Percentiles rank a stretch among this genome's conserved stretches.
phyloP scores from a whole-genome alignment of 1,139 yeast species.

The Taphrina sp. region DNA sequence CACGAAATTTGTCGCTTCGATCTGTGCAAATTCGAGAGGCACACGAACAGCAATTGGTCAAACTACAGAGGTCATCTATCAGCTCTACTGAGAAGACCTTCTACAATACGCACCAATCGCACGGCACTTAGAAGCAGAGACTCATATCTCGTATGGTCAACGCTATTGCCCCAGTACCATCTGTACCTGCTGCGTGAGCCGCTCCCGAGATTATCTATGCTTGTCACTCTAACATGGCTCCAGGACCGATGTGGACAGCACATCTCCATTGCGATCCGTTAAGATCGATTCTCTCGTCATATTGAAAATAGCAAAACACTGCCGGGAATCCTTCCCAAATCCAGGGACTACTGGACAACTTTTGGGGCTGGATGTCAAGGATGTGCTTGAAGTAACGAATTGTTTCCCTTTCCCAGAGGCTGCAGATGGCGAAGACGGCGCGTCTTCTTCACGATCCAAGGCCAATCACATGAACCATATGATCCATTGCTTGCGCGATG shows the following conservation, averaged over 20 bases:
- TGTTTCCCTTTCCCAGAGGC: conserved; percentile 61
- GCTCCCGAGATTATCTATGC: too few species aligned
- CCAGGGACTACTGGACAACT: conserved; percentile 67
- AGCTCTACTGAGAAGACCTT: too few species aligned
- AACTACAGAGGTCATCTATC: too few species aligned
- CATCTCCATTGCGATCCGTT: conserved; percentile 33
- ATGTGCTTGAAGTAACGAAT: conserved; percentile 54
- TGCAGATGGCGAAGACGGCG: conserved; percentile 47
- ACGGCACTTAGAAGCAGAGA: too few species aligned
- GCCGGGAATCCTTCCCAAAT: conserved; percentile 66
- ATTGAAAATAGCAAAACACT: conserved; percentile 68
- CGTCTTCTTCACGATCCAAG: conserved; percentile 40
- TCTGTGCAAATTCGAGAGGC: too few species aligned
- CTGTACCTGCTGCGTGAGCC: conserved; percentile 24
- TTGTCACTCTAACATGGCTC: too few species aligned
- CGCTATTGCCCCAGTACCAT: conserved; percentile 31
- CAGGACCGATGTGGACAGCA: conserved; percentile 34
- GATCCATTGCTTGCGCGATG: conserved; percentile 59
- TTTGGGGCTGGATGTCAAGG: conserved; percentile 69
- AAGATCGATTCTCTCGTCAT: conserved; percentile 48
- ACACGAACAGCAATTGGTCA: too few species aligned
- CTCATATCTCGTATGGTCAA: too few species aligned
- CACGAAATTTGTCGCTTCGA: too few species aligned
- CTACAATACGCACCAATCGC: too few species aligned
- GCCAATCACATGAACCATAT: conserved; percentile 63